Conservation (phyloP, 202 grass and related monocot genomes). For the Brachypodium distachyon region DNA sequence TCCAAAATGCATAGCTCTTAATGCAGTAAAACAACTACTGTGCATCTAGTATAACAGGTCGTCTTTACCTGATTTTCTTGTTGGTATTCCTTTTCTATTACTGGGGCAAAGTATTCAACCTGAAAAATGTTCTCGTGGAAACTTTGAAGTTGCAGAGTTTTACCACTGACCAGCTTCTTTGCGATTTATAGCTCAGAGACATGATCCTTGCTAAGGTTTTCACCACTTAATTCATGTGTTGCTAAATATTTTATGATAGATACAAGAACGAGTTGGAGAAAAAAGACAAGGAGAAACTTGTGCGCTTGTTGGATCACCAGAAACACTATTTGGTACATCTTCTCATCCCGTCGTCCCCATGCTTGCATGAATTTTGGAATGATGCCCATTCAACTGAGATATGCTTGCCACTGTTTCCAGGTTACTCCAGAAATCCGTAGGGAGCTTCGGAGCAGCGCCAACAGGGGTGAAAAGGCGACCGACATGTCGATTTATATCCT, state of each 20-base stretch:
- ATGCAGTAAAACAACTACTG: background rate
- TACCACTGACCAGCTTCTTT: background rate
- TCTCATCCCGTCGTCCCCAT: background rate
- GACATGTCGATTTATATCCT: conserved; percentile 80
- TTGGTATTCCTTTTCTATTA: background rate
- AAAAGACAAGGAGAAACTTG: conserved; percentile 68
- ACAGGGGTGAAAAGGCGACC: conserved; percentile 50
- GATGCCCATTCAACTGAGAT: background rate
- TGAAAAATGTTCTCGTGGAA: background rate
- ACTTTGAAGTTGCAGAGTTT: background rate
- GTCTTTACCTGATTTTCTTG: background rate
- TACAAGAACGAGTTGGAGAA: conserved; percentile 86
- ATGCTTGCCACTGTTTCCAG: conserved; percentile 15
- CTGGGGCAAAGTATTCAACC: background rate
- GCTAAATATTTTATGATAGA: conserved; percentile 16
- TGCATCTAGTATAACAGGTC: background rate
- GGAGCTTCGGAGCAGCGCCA: conserved; percentile 59
- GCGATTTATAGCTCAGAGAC: background rate
- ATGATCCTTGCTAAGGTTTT: background rate
- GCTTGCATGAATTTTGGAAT: background rate
- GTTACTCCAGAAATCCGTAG: conserved; percentile 89
- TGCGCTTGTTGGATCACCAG: conserved; percentile 66
- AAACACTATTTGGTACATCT: conserved; percentile 77
- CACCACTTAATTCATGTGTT: background rate
- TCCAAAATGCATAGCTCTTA: background rate